Conservation (phyloP, 441 rosid genomes). For the Gossypium davidsonii region DNA sequence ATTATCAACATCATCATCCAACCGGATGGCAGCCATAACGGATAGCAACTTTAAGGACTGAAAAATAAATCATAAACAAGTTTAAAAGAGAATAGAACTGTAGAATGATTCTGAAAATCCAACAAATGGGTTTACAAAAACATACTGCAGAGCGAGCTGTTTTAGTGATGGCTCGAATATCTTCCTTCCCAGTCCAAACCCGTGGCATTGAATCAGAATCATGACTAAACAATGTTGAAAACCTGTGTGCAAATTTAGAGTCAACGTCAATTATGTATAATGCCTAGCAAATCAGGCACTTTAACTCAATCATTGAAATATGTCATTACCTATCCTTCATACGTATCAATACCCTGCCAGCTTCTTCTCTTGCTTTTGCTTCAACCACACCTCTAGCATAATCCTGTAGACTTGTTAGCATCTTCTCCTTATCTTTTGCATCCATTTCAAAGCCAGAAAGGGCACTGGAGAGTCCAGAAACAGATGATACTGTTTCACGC, state of each 20-base stretch:
- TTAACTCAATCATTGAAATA: conserved; percentile 10
- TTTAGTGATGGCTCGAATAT: conserved; percentile 90
- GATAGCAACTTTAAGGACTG: conserved; percentile 93
- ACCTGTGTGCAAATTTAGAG: conserved; percentile 40
- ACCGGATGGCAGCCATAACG: conserved; percentile 76
- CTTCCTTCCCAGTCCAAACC: conserved; percentile 97
- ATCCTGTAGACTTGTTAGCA: conserved; percentile 51
- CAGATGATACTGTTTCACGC: conserved; percentile 67
- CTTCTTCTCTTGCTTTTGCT: conserved; percentile 86
- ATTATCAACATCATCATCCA: conserved; percentile 65
- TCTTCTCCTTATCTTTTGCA: conserved; percentile 44
- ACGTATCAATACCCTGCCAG: conserved; percentile 75
- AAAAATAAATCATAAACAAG: conserved; percentile 15
- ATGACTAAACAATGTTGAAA: conserved; percentile 79
- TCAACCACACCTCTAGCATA: conserved; percentile 77
- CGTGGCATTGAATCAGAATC: conserved; percentile 99
- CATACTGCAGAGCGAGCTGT: conserved; percentile 87
- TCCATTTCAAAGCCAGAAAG: conserved; percentile 82
- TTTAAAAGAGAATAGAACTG: conserved; percentile 19
- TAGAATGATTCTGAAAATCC: not conserved
- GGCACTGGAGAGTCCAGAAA: conserved; percentile 57
- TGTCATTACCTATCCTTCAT: conserved; percentile 85
- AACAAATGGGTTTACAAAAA: conserved; percentile 15
- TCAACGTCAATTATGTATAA: conserved; percentile 4
- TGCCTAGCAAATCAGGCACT: conserved; percentile 10